Base-by-base conservation (phyloP, 2,329 filamentous ascomycete genomes). In the Aspergillus fischeri region DNA sequence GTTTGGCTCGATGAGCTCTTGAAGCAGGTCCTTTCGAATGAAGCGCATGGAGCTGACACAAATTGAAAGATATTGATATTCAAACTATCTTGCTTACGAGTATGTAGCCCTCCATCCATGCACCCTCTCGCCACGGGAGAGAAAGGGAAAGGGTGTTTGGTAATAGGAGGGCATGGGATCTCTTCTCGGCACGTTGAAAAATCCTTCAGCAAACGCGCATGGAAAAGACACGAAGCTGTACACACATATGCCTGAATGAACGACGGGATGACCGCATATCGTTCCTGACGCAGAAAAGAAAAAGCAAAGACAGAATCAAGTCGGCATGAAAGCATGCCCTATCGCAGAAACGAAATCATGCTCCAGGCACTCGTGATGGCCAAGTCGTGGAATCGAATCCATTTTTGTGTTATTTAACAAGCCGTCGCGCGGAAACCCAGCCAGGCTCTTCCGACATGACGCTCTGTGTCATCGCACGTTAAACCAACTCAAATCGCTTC, bases 131-230 rank as follows among this genome's bases (percentile, higher is more conserved):
- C 74, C 75, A 77, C 64, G 60, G 66, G 57, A 58, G 54, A 60
- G 63, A 57, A 66, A 70, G 67, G 68, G 63, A 73, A 67, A 73
- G 69, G 71, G 75, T 76, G 77, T 76, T 80, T 79, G 78, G 76
- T 79, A 79, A 78, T 75, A 72, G 73, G 72, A 74, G 70, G 73
- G 72, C 70, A 65, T 65, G 64, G 66, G 57, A 66, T 70, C 75
- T 73, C 62, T 78, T 88, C 78, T 88, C 78, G 85, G 85, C 85
- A 87, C 83, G 84, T 71, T 78, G 79, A 76, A 77, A 73, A 79
- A 81, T 86, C 85, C 84, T 87, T 87, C 84, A 87, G 83, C 82
- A 81, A 77, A 78, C 79, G 79, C 79, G 79, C 82, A 86, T 83
- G 74, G 79, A 70, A 61, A 73, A 76, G 78, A 78, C 73, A 71